Evolutionary conservation across 202 grass and related monocot genomes (phyloP).

Genomic region (Hordeum pubiflorum): DNA sequence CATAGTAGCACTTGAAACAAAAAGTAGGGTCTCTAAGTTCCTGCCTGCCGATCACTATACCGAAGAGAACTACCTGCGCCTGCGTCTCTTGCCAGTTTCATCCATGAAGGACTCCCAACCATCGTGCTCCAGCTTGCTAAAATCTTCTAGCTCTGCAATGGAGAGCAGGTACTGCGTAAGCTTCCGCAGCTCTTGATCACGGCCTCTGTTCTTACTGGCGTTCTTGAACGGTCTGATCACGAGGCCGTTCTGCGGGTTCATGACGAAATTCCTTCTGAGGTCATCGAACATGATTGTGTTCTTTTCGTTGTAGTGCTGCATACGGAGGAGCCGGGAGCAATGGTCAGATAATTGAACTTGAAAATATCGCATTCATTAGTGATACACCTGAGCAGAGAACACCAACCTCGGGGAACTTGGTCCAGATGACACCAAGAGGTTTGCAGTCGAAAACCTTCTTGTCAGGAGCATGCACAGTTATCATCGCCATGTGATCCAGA

Average conservation of each 20-base stretch:
- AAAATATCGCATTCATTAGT: not conserved
- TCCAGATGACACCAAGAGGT: constrained; percentile 87
- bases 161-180: constrained; percentile 81
- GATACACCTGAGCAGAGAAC: not conserved
- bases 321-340: constrained; percentile 3
- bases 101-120: constrained; percentile 70
- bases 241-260: constrained; percentile 96
- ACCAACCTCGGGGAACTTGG: constrained; percentile 71
- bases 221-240: constrained; percentile 71
- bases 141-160: constrained; percentile 72
- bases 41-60: constrained; percentile 10
- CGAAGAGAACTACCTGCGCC: constrained; percentile 34
- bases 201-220: constrained; percentile 57
- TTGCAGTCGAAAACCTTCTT: constrained; percentile 81
- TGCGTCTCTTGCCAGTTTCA: constrained; percentile 61
- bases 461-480: constrained; percentile 68
- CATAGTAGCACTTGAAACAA: not conserved
- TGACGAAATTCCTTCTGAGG: constrained; percentile 81
- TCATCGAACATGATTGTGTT: constrained; percentile 99
- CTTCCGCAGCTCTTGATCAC: constrained; percentile 65
- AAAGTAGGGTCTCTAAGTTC: not conserved
- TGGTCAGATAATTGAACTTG: not conserved
- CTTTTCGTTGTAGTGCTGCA: constrained; percentile 75
- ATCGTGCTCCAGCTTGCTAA: constrained; percentile 68
- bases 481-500: constrained; percentile 97